Evolutionary conservation across 2,329 filamentous ascomycete genomes (phyloP).

Genomic region (Huntiella bhutanensis): DNA sequence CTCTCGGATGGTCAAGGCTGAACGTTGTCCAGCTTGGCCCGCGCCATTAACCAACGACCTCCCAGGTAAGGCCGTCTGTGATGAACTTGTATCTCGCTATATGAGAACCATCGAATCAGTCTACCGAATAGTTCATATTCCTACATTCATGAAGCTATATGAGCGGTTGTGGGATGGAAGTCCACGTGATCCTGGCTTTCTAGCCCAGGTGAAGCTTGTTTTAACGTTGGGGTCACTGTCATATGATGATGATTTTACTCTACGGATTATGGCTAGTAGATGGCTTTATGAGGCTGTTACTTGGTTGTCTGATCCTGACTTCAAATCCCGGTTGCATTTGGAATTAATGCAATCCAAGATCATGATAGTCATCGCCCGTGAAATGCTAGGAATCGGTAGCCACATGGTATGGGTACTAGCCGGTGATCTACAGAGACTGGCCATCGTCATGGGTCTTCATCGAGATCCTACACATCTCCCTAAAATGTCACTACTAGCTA

Average conservation of each 20-base stretch:
- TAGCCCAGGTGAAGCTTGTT: constrained; percentile 38
- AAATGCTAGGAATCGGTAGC: constrained; percentile 21
- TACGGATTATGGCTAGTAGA: constrained; percentile 28
- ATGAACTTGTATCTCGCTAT: constrained; percentile 30
- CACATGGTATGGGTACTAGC: constrained; percentile 30
- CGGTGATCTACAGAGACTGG: constrained; percentile 25
- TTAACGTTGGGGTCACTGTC: constrained; percentile 35
- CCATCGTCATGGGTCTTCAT: constrained; percentile 32
- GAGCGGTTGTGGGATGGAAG: constrained; percentile 27
- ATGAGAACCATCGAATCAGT: constrained; percentile 27
- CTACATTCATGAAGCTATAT: constrained; percentile 29
- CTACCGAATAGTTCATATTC: constrained; percentile 32
- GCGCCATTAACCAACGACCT: constrained; percentile 23
- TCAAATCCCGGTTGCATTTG: constrained; percentile 31
- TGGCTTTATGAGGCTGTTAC: constrained; percentile 40
- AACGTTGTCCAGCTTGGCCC: constrained; percentile 29
- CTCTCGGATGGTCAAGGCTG: constrained; percentile 31
- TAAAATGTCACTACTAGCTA: constrained; percentile 16
- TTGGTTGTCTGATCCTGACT: constrained; percentile 33
- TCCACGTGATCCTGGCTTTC: constrained; percentile 23
- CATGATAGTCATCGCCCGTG: constrained; percentile 25
- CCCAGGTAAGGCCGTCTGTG: constrained; percentile 26
- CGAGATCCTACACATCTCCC: constrained; percentile 26
- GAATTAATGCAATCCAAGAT: constrained; percentile 30
- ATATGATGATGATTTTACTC: constrained; percentile 30